Conservation (phyloP, 352 stramenopile genomes). For the Saprolegnia diclina region DNA sequence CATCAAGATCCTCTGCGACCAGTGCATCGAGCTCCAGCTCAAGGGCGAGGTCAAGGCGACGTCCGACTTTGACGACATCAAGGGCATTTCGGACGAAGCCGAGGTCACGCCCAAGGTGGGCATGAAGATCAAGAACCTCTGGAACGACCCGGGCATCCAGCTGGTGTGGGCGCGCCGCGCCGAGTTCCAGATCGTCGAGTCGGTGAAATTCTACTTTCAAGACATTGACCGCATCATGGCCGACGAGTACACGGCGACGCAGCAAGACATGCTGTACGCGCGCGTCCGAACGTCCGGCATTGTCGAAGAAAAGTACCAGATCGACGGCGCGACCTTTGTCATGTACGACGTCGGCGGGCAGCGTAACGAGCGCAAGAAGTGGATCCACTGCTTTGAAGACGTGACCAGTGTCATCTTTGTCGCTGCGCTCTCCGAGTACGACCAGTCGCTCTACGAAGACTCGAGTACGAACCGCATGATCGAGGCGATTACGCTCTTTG, state of each 20-base stretch:
- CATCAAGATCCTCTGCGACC: slow-evolving; percentile 89
- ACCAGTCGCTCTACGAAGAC: slow-evolving; percentile 94
- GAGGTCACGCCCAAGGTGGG: slow-evolving; percentile 87
- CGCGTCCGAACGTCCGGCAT: slow-evolving; percentile 93
- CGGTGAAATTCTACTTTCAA: slow-evolving; percentile 96
- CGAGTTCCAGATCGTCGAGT: slow-evolving; percentile 96
- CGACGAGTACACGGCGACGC: slow-evolving; percentile 88
- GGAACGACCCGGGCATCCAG: slow-evolving; percentile 86
- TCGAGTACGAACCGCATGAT: slow-evolving; percentile 92
- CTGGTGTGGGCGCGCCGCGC: slow-evolving; percentile 86
- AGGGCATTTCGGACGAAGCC: slow-evolving; percentile 70
- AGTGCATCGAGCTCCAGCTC: slow-evolving; percentile 76
- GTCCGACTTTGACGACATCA: slow-evolving; percentile 78
- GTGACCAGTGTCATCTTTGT: slow-evolving; percentile 97
- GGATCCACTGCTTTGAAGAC: slow-evolving; percentile 97
- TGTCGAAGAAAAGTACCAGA: slow-evolving; percentile 93
- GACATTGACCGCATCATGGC: slow-evolving; percentile 92
- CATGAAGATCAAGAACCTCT: slow-evolving; percentile 92
- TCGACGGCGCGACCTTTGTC: slow-evolving; percentile 93
- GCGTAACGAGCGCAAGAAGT: slow-evolving; percentile 96
- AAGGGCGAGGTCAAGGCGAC: slow-evolving; percentile 65
- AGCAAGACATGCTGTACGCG: slow-evolving; percentile 95
- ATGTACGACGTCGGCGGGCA: slow-evolving; percentile 97
- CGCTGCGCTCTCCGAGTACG: slow-evolving; percentile 92
- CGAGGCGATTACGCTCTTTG: slow-evolving; percentile 92